These are phyloP conservation scores for Oehlia diaphana DNA, from an alignment of 192 early-diverging fungal species.

Conservation along the genomic window DNA sequence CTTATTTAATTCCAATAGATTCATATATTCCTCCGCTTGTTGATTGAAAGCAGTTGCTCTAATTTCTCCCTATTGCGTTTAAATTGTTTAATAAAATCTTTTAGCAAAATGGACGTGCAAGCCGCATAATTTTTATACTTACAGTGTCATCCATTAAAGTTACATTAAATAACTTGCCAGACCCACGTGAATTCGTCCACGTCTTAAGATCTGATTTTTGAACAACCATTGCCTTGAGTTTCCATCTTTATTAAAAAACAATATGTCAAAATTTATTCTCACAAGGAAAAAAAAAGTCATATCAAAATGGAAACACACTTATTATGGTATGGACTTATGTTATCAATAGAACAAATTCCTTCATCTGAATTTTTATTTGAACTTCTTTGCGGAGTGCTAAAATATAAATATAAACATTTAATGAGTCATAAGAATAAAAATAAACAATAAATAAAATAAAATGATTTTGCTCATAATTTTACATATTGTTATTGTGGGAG, in stretches of 20 bases:
- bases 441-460: background rate
- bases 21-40: constrained; percentile 73
- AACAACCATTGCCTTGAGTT: constrained; percentile 87
- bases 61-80: constrained; percentile 78
- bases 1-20: constrained; percentile 76
- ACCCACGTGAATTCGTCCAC: constrained; percentile 75
- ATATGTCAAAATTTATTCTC: background rate
- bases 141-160: constrained; percentile 86
- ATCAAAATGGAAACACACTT: constrained; percentile 45
- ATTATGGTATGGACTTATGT: constrained; percentile 87
- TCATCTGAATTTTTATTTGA: background rate
- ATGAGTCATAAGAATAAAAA: background rate
- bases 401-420: background rate
- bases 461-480: no score
- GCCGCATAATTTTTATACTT: constrained; percentile 33
- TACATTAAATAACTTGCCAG: constrained; percentile 85
- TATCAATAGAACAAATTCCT: constrained; percentile 60
- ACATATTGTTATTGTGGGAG: no score
- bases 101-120: background rate
- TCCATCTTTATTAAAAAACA: constrained; percentile 65
- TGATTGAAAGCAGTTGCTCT: constrained; percentile 93
- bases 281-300: background rate
- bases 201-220: constrained; percentile 80
- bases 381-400: background rate
- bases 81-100: background rate